Percentiles rank a stretch among this genome's conserved stretches.
phyloP scores from a whole-genome alignment of 148 eudicot genomes.

The Vaccinium corymbosum region DNA sequence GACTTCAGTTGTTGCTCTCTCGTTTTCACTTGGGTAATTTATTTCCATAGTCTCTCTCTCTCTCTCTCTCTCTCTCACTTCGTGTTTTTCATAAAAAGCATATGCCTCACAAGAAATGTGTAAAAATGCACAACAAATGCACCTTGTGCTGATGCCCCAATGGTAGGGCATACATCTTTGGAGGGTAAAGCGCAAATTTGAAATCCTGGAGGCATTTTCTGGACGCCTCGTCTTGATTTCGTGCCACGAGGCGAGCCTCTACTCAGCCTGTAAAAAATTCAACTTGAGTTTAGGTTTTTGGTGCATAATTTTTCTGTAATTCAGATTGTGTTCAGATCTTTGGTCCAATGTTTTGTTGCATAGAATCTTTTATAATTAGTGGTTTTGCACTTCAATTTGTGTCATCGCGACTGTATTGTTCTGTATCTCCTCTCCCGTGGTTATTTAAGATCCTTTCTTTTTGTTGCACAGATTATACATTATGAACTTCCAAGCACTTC shows the following conservation, averaged over 20 bases:
- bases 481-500: constrained; percentile 85
- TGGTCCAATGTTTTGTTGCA: neutral
- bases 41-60: neutral
- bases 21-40: neutral
- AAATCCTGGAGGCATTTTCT: neutral
- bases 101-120: neutral
- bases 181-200: neutral
- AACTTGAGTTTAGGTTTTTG: neutral
- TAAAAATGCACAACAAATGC: neutral
- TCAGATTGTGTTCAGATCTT: neutral
- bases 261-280: neutral
- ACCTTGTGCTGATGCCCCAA: neutral
- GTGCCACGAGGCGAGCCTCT: neutral
- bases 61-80: neutral
- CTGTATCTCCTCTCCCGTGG: neutral
- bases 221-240: neutral
- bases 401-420: neutral
- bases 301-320: neutral
- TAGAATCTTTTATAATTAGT: neutral
- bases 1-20: neutral
- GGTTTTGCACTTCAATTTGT: neutral
- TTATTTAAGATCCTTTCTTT: neutral
- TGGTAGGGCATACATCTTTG: neutral
- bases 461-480: constrained; percentile 60
- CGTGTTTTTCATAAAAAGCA: neutral